phyloP scores from a whole-genome alignment of 495 filamentous ascomycete species.

The Lasiosphaeris hirsuta region DNA sequence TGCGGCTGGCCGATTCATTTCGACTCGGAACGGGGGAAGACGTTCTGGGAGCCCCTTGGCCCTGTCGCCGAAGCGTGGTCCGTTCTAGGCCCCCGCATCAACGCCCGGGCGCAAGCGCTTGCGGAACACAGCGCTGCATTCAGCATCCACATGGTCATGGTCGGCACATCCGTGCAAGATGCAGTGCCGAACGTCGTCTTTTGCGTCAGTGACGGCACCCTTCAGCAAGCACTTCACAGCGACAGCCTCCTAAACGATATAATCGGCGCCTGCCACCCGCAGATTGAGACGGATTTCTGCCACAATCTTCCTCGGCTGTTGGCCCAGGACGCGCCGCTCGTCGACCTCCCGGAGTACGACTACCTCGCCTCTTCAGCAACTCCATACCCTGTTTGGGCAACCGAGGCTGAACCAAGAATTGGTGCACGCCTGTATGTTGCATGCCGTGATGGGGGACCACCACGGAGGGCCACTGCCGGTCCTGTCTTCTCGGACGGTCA shows the following conservation, averaged over 20 bases:
- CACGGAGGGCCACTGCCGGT: slow-evolving; percentile 1
- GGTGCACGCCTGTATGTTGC: neutral
- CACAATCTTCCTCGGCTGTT: neutral
- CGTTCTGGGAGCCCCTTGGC: neutral
- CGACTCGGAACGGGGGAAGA: neutral
- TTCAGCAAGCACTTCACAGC: neutral
- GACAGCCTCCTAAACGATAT: neutral
- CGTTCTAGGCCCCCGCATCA: neutral
- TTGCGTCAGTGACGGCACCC: neutral
- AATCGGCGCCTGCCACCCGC: neutral
- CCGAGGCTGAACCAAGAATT: neutral
- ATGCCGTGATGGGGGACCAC: neutral
- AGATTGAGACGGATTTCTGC: neutral
- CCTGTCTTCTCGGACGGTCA: neutral
- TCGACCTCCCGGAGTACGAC: neutral
- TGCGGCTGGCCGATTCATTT: neutral
- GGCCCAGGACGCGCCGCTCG: neutral
- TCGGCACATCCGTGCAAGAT: neutral
- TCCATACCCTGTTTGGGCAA: neutral
- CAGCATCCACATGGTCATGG: slow-evolving; percentile 8
- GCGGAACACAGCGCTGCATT: neutral
- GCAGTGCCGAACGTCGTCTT: neutral
- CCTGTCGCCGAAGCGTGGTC: neutral
- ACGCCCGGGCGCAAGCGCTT: neutral
- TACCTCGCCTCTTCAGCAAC: neutral